Evolutionary conservation across 78 protist genomes (phyloP).

Genomic region (Monosiga brevicollis): DNA sequence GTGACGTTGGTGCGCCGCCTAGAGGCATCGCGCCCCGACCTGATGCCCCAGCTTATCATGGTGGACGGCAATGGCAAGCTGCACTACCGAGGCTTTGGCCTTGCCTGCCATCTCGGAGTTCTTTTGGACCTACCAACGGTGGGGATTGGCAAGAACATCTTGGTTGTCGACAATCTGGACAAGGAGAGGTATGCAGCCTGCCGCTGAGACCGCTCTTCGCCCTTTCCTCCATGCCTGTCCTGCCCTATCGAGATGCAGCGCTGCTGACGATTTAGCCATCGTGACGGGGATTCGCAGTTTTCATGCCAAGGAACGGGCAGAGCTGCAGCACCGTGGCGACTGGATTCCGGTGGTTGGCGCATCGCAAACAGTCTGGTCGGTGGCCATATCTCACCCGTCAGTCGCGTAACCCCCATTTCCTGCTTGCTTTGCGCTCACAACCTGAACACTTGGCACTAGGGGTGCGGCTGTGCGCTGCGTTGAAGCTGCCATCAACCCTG

Average conservation of each 20-base stretch:
- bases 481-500: neutral
- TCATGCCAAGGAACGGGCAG: too few species aligned
- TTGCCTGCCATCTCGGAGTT: constrained; percentile 32
- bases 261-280: too few species aligned
- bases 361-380: too few species aligned
- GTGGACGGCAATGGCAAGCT: constrained; percentile 45
- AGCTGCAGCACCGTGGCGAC: neutral
- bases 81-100: constrained; percentile 30
- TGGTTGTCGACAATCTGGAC: constrained; percentile 10
- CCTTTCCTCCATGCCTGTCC: too few species aligned
- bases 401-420: too few species aligned
- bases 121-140: constrained; percentile 13
- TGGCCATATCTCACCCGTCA: too few species aligned
- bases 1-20: neutral
- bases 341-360: neutral
- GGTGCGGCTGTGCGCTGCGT: neutral
- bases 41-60: constrained; percentile 15
- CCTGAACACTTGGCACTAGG: too few species aligned
- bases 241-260: too few species aligned
- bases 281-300: too few species aligned
- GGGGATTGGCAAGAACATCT: constrained; percentile 28
- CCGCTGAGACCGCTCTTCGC: too few species aligned
- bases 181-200: neutral
- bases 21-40: neutral
- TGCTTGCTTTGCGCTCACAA: too few species aligned